These are phyloP conservation scores for Striga hermonthica DNA, from an alignment of 305 asterid species.

Conservation along the genomic window DNA sequence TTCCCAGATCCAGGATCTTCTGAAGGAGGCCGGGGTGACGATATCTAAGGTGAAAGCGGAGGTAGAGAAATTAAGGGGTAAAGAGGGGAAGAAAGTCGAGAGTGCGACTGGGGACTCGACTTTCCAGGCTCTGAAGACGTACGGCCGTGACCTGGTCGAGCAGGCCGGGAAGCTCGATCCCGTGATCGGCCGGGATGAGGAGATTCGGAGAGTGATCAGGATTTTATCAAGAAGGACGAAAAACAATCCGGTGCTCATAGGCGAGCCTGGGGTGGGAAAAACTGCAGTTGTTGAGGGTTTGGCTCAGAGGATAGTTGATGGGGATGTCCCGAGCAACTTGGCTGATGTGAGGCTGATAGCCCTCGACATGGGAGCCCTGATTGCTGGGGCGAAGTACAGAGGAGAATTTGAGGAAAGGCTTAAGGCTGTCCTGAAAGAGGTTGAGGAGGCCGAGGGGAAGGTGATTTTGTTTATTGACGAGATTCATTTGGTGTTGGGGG, in stretches of 20 bases:
- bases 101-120: constrained; percentile 79
- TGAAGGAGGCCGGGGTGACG: constrained; percentile 66
- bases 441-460: constrained; percentile 85
- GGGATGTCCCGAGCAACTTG: constrained; percentile 67
- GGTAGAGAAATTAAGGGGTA: constrained; percentile 76
- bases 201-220: constrained; percentile 69
- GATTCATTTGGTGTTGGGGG: constrained; percentile 77
- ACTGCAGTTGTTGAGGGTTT: constrained; percentile 87
- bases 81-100: constrained; percentile 73
- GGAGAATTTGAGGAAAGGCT: constrained; percentile 87
- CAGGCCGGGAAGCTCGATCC: constrained; percentile 90
- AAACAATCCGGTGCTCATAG: constrained; percentile 82
- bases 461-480: constrained; percentile 80
- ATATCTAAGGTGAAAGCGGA: constrained; percentile 56
- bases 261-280: constrained; percentile 91
- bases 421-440: constrained; percentile 80
- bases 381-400: constrained; percentile 81
- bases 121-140: constrained; percentile 74
- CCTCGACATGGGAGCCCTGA: constrained; percentile 83
- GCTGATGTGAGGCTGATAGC: constrained; percentile 84
- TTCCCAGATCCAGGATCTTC: constrained; percentile 63
- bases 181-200: constrained; percentile 84
- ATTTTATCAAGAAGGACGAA: constrained; percentile 84
- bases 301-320: constrained; percentile 76
- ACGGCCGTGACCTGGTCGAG: constrained; percentile 93